Base-by-base conservation (phyloP, 495 filamentous ascomycete genomes). In the Cudoniella acicularis region DNA sequence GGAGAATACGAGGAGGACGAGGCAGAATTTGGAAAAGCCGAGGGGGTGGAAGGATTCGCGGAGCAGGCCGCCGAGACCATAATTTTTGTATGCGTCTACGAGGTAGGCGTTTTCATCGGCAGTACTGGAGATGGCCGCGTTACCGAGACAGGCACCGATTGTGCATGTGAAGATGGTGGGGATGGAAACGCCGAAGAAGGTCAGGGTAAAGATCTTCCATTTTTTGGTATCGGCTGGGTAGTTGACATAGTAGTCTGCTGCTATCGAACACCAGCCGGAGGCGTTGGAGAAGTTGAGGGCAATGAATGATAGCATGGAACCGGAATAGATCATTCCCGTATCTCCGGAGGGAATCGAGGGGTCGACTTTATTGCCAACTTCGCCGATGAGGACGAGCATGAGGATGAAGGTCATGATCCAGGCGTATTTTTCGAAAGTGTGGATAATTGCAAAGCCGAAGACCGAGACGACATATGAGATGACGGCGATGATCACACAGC, bases 201-300 rank as follows among this genome's bases (percentile, higher is more conserved):
- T 80, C 20, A 80, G 53, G 54, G 70, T 24, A 57, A 85, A 87
- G 18, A 85, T 74, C 65, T 84, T 86, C 56, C 73, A 69, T 26
- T 72, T 71, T 10, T 72, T 70, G 1, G 79, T 83, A 18, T 75
- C 70, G 57, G 79, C 79, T 0, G 83, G 84, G 63, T 86, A 86
- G 52, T 85, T 79, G n/a, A 82, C 80, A 67, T 85, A 86, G 63
- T 81, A 87, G 62, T 87, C 85, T 0, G 77, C 76, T 0, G 79
- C 82, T 45, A 85, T 82, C 3, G 83, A 81, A 22, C 75, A 76
- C 82, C 85, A 83, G 30, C 77, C 82, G 1, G 77, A 79, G n/a
- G 78, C 79, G 3, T 77, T 80, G 20, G 80, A 80, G 64, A 84
- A 87, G 49, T 83, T 69, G 56, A 86, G 75, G 49, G 77, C 72